Evolutionary conservation across 2,329 filamentous ascomycete species (phyloP).

Genomic region (Aureobasidium subglaciale): DNA sequence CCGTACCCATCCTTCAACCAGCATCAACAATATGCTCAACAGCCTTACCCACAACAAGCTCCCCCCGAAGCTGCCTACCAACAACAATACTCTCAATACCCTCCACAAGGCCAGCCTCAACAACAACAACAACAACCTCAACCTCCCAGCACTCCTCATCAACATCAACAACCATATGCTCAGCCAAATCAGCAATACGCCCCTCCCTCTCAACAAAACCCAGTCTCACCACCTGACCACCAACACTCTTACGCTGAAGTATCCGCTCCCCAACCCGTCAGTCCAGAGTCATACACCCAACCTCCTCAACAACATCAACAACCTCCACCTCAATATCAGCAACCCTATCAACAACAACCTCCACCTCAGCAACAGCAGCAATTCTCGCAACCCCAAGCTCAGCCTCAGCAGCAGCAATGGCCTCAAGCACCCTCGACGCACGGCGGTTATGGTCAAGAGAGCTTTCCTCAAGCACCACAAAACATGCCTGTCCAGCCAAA

Average conservation of each 20-base stretch:
- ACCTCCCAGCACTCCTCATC: conserved; percentile 20
- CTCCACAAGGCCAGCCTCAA: conserved; percentile 18
- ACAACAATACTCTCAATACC: conserved; percentile 28
- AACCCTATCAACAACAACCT: conserved; percentile 21
- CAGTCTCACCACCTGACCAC: conserved; percentile 26
- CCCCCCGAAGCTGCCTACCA: conserved; percentile 20
- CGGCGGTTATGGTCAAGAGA: conserved; percentile 28
- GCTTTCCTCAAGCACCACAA: conserved; percentile 28
- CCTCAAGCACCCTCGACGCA: conserved; percentile 27
- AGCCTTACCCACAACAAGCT: conserved; percentile 29
- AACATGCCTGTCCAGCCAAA: conserved; percentile 23
- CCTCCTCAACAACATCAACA: conserved; percentile 30
- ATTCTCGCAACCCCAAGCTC: conserved; percentile 20
- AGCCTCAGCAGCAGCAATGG: conserved; percentile 24
- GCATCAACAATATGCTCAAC: conserved; percentile 31
- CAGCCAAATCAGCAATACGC: conserved; percentile 5
- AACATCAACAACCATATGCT: conserved; percentile 21
- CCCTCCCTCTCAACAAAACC: conserved; percentile 27
- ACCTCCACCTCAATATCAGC: conserved; percentile 21
- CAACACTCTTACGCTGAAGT: conserved; percentile 29
- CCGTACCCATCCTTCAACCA: conserved; percentile 43
- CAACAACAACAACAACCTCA: too few species aligned
- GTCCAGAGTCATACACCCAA: conserved; percentile 18
- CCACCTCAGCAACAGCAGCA: conserved; percentile 22
- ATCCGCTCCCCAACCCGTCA: conserved; percentile 2